Evolutionary conservation across 2,329 filamentous ascomycete genomes (phyloP).

Genomic region (Ophiostoma montium): DNA sequence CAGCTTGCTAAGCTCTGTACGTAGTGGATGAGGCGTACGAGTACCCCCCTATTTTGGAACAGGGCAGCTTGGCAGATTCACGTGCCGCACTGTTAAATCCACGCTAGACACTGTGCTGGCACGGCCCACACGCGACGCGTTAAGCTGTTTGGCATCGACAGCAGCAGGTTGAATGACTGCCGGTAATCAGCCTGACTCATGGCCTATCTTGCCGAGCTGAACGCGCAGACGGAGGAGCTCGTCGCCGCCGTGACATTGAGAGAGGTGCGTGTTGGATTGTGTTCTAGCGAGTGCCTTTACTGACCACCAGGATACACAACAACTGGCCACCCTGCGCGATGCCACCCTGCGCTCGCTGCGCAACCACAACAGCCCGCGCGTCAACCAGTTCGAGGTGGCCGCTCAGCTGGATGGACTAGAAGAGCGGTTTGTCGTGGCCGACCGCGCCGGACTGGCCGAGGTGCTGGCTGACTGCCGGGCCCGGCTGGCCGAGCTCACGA

Average conservation of each 20-base stretch:
- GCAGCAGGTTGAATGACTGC: too few relatives aligned
- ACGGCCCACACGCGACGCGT: conserved; percentile 7
- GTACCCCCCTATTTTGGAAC: too few relatives aligned
- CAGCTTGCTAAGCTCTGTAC: too few relatives aligned
- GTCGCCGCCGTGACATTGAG: conserved; percentile 48
- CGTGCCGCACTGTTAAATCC: not conserved
- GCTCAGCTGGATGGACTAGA: conserved; percentile 56
- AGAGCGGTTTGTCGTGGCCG: conserved; percentile 73
- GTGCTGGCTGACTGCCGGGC: conserved; percentile 35
- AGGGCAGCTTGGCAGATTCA: too few relatives aligned
- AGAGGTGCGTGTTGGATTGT: too few relatives aligned
- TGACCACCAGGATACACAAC: conserved; percentile 16
- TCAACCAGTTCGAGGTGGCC: conserved; percentile 62
- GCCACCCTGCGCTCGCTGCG: conserved; percentile 36
- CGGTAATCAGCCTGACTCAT: too few relatives aligned
- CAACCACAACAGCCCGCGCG: conserved; percentile 44
- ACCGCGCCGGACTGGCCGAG: conserved; percentile 66
- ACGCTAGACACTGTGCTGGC: not conserved
- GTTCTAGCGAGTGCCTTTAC: not conserved
- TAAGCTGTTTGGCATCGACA: conserved; percentile 3
- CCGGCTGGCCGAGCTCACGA: conserved; percentile 16
- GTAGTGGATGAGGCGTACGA: too few relatives aligned
- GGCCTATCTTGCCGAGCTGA: conserved; percentile 55
- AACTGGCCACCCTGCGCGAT: conserved; percentile 33
- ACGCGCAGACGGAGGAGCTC: conserved; percentile 54